Evolutionary conservation across 257 asterid genomes (phyloP).

Genomic region (Penstemon eatonii): DNA sequence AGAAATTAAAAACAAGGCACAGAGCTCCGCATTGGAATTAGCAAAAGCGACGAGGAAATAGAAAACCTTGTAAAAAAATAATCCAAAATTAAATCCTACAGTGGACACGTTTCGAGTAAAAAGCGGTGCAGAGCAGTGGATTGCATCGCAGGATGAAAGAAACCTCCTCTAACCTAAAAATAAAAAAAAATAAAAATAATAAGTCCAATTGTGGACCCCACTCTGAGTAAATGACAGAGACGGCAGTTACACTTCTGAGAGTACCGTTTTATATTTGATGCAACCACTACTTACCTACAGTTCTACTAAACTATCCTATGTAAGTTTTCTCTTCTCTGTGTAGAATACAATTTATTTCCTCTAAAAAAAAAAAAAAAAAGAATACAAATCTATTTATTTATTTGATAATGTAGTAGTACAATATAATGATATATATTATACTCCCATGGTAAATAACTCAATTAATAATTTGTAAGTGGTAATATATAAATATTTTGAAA

Average conservation of each 20-base stretch:
- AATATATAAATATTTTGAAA: constrained; percentile 26
- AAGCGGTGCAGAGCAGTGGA: neutral
- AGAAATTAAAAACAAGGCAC: constrained; percentile 46
- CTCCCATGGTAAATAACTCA: neutral
- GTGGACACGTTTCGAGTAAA: neutral
- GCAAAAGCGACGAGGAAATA: constrained; percentile 34
- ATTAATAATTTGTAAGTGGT: neutral
- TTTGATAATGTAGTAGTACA: neutral
- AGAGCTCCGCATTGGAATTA: constrained; percentile 36
- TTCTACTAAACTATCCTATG: constrained; percentile 1
- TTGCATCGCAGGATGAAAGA: too few relatives aligned
- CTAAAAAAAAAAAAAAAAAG: too few relatives aligned
- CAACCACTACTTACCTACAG: constrained; percentile 16
- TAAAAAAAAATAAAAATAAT: neutral
- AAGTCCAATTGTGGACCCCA: constrained; percentile 53
- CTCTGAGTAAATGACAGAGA: constrained; percentile 61
- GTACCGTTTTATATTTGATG: constrained; percentile 31
- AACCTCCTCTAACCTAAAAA: neutral
- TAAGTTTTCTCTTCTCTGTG: constrained; percentile 19
- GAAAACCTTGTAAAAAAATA: constrained; percentile 6
- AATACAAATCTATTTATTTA: constrained; percentile 4
- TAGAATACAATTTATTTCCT: constrained; percentile 16
- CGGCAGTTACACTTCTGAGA: constrained; percentile 54
- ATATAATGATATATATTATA: neutral
- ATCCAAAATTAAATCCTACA: neutral